These are phyloP conservation scores for Solanum dulcamara DNA, from an alignment of 257 asterid genomes.

Conservation along the genomic window DNA sequence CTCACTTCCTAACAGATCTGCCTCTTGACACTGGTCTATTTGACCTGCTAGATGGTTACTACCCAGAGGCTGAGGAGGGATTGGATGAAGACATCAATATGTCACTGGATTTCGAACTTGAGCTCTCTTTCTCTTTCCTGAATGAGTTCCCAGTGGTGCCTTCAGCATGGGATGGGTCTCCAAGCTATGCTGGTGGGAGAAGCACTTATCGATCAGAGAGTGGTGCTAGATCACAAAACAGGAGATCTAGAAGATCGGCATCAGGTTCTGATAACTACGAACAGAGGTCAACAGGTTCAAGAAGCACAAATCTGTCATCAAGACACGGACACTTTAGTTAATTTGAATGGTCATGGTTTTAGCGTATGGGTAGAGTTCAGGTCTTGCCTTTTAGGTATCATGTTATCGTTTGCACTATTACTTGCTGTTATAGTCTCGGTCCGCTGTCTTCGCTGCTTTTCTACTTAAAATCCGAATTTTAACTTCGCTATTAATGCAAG, in stretches of 20 bases:
- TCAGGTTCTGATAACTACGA: neutral
- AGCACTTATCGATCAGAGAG: neutral
- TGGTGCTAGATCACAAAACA: neutral
- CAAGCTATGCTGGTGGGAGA: neutral
- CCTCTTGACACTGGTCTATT: conserved; percentile 15
- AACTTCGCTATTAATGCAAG: neutral
- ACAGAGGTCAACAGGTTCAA: neutral
- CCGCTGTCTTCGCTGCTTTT: neutral
- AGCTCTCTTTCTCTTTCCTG: conserved; percentile 18
- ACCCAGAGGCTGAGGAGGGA: conserved; percentile 16
- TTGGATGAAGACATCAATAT: conserved; percentile 1
- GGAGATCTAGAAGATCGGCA: neutral
- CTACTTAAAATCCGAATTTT: neutral
- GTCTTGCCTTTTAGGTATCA: neutral
- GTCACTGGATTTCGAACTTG: conserved; percentile 12
- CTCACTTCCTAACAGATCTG: neutral
- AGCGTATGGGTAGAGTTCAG: neutral
- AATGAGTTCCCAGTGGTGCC: conserved; percentile 10
- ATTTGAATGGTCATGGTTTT: neutral
- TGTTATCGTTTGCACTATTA: neutral
- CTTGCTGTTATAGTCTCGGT: neutral
- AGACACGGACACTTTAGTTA: neutral
- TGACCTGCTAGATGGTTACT: conserved; percentile 22
- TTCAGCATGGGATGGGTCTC: neutral
- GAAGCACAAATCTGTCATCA: neutral